These are phyloP conservation scores for Euclidium syriacum DNA, from an alignment of 345 rosid genomes.

Conservation along the genomic window DNA sequence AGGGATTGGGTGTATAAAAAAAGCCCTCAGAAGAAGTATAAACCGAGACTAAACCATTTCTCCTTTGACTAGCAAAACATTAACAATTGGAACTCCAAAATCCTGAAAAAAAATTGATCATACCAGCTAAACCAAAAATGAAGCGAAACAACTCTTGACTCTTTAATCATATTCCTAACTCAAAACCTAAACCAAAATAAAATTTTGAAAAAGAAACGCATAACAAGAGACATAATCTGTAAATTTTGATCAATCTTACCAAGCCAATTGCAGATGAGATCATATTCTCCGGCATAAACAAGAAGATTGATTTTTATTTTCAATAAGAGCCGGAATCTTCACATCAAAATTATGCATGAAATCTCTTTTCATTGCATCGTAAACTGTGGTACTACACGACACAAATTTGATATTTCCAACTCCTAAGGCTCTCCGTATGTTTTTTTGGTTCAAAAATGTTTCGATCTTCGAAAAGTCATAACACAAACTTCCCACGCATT, in stretches of 20 bases:
- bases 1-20: too few relatives aligned
- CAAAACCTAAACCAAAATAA: background rate
- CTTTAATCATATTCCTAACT: too few relatives aligned
- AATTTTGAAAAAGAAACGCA: background rate
- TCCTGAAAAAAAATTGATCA: background rate
- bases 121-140: too few relatives aligned
- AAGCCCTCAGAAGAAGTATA: too few relatives aligned
- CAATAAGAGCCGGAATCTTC: slow-evolving; percentile 66
- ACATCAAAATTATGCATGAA: slow-evolving; percentile 74
- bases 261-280: slow-evolving; percentile 87
- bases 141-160: too few relatives aligned
- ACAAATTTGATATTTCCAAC: slow-evolving; percentile 62
- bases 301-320: slow-evolving; percentile 66
- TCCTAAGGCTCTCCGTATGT: slow-evolving; percentile 55
- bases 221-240: background rate
- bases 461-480: slow-evolving; percentile 73
- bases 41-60: background rate
- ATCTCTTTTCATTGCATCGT: slow-evolving; percentile 46
- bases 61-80: background rate
- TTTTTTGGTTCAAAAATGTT: slow-evolving; percentile 45
- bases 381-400: slow-evolving; percentile 59
- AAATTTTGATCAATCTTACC: slow-evolving; percentile 35
- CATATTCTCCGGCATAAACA: slow-evolving; percentile 81
- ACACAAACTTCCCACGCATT: slow-evolving; percentile 56
- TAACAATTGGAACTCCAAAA: background rate